Base-by-base conservation (phyloP, 2,329 filamentous ascomycete genomes). In the Neopestalotiopsis sp. region DNA sequence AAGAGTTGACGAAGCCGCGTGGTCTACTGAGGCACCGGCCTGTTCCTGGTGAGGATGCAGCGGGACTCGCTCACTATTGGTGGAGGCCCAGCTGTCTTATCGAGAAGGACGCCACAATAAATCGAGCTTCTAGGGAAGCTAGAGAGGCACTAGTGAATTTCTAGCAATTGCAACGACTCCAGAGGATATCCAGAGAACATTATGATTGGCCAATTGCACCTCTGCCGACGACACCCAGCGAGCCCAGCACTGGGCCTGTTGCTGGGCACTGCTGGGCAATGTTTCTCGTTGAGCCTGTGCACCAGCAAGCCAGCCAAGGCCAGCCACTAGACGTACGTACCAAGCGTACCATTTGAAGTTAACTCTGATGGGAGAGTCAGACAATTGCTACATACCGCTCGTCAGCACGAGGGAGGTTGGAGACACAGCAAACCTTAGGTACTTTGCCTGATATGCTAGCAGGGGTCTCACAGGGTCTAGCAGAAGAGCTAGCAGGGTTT, bases 391-490 rank as follows among this genome's bases (percentile, higher is more conserved):
- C 42, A 14, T 53, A 53, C 45, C 57, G 57, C 57, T 59, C 17
- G 7, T 56, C 49, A 24, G 57, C 24, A 24, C 24, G 20, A 6
- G 57, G 34, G 32, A 40, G 59, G 24, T 34, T 34, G 32, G 59
- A 38, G 34, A 62, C 32, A 62, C 24, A 32, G 32, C 57, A 59
- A 42, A 40, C 34, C 24, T 59, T 59, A 30, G 24, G 30, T 59
- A 59, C 59, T 38, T 42, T 62, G 30, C 42, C 42, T 45, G 38
- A 49, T 53, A 65, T 65, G 30, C 28, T 34, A 34, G 28, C 61
- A 42, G 20, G 61, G 30, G 61, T 65, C 30, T 17, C 57, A 30
- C 57, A 59, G 61, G 63, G 49, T 24, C 63, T 66, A 66, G 63
- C 30, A n/a, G 13, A 2, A 38, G 34, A 38, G 61, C 61, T 34